These are phyloP conservation scores for Blastocystis sp. DNA, from an alignment of 352 stramenopile species.

Conservation along the genomic window DNA sequence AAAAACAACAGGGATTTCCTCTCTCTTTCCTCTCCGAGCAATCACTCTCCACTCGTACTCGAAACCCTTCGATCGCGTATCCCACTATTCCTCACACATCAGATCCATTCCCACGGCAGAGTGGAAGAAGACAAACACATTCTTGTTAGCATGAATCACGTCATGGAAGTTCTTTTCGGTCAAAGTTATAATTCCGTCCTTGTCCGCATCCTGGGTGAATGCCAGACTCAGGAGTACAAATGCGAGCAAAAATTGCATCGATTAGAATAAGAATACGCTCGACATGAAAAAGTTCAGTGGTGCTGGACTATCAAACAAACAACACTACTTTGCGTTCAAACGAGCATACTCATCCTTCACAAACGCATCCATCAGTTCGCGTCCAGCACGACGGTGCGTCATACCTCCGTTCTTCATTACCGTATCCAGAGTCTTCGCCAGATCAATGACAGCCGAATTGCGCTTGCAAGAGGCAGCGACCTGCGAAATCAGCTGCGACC, in stretches of 20 bases:
- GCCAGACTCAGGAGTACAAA: slow-evolving; percentile 1
- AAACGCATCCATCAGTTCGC: slow-evolving; percentile 54
- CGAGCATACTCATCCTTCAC: background rate
- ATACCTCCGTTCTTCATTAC: slow-evolving; percentile 55
- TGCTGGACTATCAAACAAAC: slow-evolving; percentile 20
- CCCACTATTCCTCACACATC: background rate
- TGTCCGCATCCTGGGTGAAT: slow-evolving; percentile 10
- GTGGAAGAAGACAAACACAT: slow-evolving; percentile 46
- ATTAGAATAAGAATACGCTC: background rate
- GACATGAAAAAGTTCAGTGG: slow-evolving; percentile 24
- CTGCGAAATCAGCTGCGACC: slow-evolving; percentile 59
- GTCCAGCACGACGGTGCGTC: slow-evolving; percentile 57
- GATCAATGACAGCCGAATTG: slow-evolving; percentile 30
- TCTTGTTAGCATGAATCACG: background rate
- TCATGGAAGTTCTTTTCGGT: slow-evolving; percentile 11
- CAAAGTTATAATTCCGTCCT: slow-evolving; percentile 22
- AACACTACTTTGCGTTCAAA: background rate
- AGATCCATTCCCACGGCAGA: background rate
- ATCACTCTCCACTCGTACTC: slow-evolving; percentile 14
- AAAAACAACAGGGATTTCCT: background rate
- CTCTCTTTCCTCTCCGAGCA: background rate
- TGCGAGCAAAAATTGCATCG: slow-evolving; percentile 5
- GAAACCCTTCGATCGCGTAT: slow-evolving; percentile 16
- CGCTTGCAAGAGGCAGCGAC: slow-evolving; percentile 55
- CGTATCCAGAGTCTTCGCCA: slow-evolving; percentile 53